phyloP scores from a whole-genome alignment of 2,329 filamentous ascomycete species.

The Colletotrichum brevisporum region DNA sequence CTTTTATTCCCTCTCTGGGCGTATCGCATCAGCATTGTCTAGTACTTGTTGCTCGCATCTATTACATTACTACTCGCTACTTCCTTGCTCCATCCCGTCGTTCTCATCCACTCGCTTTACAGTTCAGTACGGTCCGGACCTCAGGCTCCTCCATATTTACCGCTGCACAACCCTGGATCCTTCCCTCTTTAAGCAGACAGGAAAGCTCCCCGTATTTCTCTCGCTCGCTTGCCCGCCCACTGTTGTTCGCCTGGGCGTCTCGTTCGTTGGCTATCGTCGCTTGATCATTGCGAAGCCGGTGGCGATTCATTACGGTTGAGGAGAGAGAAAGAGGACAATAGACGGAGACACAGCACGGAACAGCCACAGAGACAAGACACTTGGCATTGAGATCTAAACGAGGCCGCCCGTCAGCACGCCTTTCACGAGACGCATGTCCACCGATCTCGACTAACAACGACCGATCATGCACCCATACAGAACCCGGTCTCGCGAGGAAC shows the following conservation, averaged over 20 bases:
- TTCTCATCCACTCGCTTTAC: slow-evolving; percentile 28
- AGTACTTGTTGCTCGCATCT: slow-evolving; percentile 1
- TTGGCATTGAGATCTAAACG: slow-evolving; percentile 34
- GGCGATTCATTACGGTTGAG: slow-evolving; percentile 16
- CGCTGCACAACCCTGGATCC: slow-evolving; percentile 35
- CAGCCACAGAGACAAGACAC: not conserved
- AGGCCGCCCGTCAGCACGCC: slow-evolving; percentile 8
- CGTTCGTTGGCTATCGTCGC: too few relatives aligned
- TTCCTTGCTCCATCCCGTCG: slow-evolving; percentile 20
- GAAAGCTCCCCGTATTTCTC: slow-evolving; percentile 21
- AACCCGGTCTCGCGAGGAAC: slow-evolving; percentile 17
- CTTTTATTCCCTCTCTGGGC: slow-evolving; percentile 15
- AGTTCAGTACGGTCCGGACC: slow-evolving; percentile 14
- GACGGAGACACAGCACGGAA: slow-evolving; percentile 1
- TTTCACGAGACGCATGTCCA: slow-evolving; percentile 11
- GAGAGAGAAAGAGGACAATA: slow-evolving; percentile 3
- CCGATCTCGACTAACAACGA: slow-evolving; percentile 24
- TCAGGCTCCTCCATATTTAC: slow-evolving; percentile 20
- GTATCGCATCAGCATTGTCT: not conserved
- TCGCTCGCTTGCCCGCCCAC: slow-evolving; percentile 17
- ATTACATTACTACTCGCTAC: too few relatives aligned
- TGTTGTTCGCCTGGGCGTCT: too few relatives aligned
- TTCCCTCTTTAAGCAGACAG: slow-evolving; percentile 39
- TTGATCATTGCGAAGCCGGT: slow-evolving; percentile 25
- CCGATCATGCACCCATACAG: slow-evolving; percentile 37